Evolutionary conservation across 345 rosid genomes (phyloP), one percentile per base, ranked within the genome.

Genomic region (Limnanthes douglasii): DNA sequence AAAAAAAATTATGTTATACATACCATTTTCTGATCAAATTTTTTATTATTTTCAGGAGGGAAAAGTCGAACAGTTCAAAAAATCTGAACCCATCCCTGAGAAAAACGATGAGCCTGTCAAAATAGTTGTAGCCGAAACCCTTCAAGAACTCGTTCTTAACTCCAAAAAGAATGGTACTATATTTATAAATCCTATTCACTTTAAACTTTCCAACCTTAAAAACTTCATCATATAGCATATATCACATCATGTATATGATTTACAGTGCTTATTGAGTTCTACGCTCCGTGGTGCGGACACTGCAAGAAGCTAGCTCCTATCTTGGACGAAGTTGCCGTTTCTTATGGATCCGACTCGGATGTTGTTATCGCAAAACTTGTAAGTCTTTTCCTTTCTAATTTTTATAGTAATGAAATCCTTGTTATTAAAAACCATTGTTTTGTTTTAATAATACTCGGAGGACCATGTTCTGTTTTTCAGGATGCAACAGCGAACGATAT

Each of bases 41-140:
- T 4, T 5, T n/a, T n/a, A 30, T 5, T 8, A 31, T 11, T 10
- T 63, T 48, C 80, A 81, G 93, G 98, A 65, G 22, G 98, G 95
- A 8, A 84, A 79, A 35, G 73, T 77, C 43, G 29, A 33, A 8
- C 56, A 75, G 36, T 79, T 28, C 56, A 69, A 32, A 42, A 79
- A 80, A 59, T 90, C 98, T 34, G 90, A 90, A 52, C 92, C 95
- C 12, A 53, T 90, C 39, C 98, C 98, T 11, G 55, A 72, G 32
- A 73, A 57, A 31, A 90, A 84, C 57, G 50, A 60, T 1, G 94
- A 79, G 58, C 94, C 98, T 15, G 92, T 77, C 49, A 84, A 90
- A 70, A 79, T 90, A 14, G 73, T 90, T 13, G 95, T 90, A 29
- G 80, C 84, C 24, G 84, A 90, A 37, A 90, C 41, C 59, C 64